Evolutionary conservation across 1,284 basidiomycete species (phyloP), one percentile per base, ranked within the genome.

Genomic region (Marasmius sp.): DNA sequence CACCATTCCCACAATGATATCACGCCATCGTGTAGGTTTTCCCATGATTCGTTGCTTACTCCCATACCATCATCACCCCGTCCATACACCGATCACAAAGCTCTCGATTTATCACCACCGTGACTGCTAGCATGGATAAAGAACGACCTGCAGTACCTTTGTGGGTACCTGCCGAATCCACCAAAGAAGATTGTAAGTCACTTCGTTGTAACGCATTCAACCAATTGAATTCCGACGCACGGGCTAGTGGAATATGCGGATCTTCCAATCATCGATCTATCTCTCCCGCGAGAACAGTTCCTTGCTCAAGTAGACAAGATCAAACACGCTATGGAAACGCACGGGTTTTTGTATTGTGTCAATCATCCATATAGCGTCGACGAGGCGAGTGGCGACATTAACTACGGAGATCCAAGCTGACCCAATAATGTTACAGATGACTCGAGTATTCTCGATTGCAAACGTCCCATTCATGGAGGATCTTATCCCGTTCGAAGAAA

Each of bases 181-280:
- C 78, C 2, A 66, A 71, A 49, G 74, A 70, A 52, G 58, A 75
- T 3, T 65, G 80, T 80, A 60, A 47, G 76, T 4, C 36, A n/a
- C n/a, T 3, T 39, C 38, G 12, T 39, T 22, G 16, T 27, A 6
- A 51, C 2, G 33, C 9, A 18, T 50, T 50, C 11, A 8, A 22
- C 27, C 7, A 20, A 36, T 37, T 6, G 14, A 38, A 6, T 41
- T 41, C 3, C 4, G 45, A 43, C 27, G 33, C 18, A 33, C 37
- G 59, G 16, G 22, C 50, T 57, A 89, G 87, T 88, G 71, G 82
- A 88, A 48, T 89, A 85, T 77, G 89, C 86, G 1, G 82, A 89
- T 48, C 79, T 92, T 18, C 79, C 85, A 12, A 78, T 84, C 57
- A 81, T 92, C 61, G 89, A 92, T 68, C 71, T 92, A 8, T 76